phyloP scores from a whole-genome alignment of 2,329 filamentous ascomycete species.

The Furcasterigmium furcatum region DNA sequence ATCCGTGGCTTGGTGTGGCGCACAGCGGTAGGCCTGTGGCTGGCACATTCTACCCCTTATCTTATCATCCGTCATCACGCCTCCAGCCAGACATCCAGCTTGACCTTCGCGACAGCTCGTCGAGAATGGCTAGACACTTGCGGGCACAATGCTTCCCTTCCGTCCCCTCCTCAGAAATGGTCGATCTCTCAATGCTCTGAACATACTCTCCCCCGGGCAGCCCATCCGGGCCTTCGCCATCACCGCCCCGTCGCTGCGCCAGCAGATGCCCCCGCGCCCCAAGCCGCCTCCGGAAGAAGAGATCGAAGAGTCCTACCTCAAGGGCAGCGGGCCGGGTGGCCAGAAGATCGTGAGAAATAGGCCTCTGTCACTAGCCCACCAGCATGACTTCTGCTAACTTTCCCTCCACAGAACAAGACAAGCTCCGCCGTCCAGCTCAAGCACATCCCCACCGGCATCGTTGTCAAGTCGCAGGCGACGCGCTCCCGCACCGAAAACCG shows the following conservation, averaged over 20 bases:
- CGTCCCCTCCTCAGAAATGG: neutral
- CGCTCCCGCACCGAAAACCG: conserved; percentile 84
- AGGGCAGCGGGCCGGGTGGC: conserved; percentile 87
- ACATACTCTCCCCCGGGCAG: neutral
- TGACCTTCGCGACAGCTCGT: neutral
- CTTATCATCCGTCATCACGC: too few species aligned
- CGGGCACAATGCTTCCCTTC: conserved; percentile 5
- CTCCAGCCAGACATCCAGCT: too few species aligned
- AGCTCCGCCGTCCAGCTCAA: conserved; percentile 91
- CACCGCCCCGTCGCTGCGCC: conserved; percentile 29
- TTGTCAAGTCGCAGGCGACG: conserved; percentile 92
- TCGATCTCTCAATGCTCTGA: conserved; percentile 3
- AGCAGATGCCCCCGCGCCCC: conserved; percentile 73
- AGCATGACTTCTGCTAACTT: neutral
- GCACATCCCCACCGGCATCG: conserved; percentile 84
- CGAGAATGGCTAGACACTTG: conserved; percentile 5
- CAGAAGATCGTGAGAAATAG: conserved; percentile 76
- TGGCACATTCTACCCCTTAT: too few species aligned
- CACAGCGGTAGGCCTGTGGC: too few species aligned
- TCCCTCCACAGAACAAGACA: conserved; percentile 77
- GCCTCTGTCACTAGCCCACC: too few species aligned
- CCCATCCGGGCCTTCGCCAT: conserved; percentile 22
- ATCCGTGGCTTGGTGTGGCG: too few species aligned
- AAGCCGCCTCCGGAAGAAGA: conserved; percentile 71
- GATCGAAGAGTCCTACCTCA: conserved; percentile 81